Conservation (phyloP, 371 early-diverging fungal genomes). For the Synchytrium microbalum region DNA sequence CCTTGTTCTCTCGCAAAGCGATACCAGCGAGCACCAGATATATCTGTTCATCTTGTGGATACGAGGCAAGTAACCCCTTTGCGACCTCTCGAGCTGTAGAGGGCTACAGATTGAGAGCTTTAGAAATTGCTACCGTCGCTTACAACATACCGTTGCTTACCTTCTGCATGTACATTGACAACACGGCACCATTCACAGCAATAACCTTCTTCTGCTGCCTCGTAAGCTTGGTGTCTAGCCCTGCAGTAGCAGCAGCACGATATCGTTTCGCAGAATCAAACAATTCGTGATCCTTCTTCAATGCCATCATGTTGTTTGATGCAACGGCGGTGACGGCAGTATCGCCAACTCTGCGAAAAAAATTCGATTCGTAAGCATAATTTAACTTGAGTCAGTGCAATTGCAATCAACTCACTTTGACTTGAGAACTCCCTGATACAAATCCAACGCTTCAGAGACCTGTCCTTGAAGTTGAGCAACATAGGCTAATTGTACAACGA, state of each 20-base stretch:
- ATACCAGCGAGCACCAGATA: constrained; percentile 55
- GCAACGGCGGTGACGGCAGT: constrained; percentile 52
- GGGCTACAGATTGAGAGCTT: constrained; percentile 17
- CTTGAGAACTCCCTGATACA: constrained; percentile 53
- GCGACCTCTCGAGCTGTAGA: constrained; percentile 40
- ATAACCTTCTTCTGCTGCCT: constrained; percentile 56
- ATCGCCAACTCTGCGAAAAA: constrained; percentile 34
- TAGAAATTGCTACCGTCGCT: not conserved
- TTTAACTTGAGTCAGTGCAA: not conserved
- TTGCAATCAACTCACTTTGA: constrained; percentile 39
- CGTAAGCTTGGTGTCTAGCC: constrained; percentile 52
- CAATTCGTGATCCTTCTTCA: constrained; percentile 47
- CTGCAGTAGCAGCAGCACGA: constrained; percentile 46
- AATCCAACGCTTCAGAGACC: constrained; percentile 47
- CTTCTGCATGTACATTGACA: constrained; percentile 57
- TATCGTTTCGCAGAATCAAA: constrained; percentile 54
- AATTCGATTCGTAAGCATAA: constrained; percentile 2
- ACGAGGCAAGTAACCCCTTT: constrained; percentile 43
- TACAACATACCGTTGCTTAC: constrained; percentile 17
- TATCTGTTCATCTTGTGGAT: constrained; percentile 53
- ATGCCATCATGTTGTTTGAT: constrained; percentile 57
- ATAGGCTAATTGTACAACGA: constrained; percentile 63
- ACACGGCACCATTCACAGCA: constrained; percentile 58
- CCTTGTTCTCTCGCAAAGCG: constrained; percentile 42
- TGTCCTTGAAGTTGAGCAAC: constrained; percentile 59